Evolutionary conservation across 208 protist genomes (phyloP).

Genomic region (Sergeia podlipaevii): DNA sequence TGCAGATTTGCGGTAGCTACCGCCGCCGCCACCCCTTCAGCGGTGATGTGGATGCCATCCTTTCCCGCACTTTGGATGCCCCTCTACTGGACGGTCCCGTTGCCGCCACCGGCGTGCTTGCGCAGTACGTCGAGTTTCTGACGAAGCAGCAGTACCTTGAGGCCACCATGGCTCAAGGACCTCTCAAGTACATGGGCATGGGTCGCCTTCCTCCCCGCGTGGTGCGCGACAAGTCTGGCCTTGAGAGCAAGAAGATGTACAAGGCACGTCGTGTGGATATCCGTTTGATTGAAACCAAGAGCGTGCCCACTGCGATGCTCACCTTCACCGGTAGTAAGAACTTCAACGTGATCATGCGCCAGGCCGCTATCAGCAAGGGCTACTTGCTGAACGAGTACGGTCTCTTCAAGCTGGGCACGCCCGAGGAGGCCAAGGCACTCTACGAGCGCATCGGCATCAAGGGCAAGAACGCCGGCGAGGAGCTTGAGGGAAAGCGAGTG

Average conservation of each 20-base stretch:
- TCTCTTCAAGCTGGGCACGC: slow-evolving; percentile 79
- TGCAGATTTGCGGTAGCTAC: slow-evolving; percentile 87
- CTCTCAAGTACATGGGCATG: slow-evolving; percentile 91
- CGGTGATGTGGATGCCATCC: slow-evolving; percentile 85
- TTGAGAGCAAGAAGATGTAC: slow-evolving; percentile 78
- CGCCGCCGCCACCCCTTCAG: slow-evolving; percentile 80
- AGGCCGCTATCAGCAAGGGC: slow-evolving; percentile 84
- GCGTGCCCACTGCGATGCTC: slow-evolving; percentile 82
- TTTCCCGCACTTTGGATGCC: slow-evolving; percentile 61
- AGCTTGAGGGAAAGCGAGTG: slow-evolving; percentile 82
- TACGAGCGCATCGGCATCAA: slow-evolving; percentile 68
- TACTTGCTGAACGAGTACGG: slow-evolving; percentile 91
- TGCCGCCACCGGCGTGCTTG: slow-evolving; percentile 67
- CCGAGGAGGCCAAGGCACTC: slow-evolving; percentile 71
- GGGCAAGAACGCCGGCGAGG: slow-evolving; percentile 76
- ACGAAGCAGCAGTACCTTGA: slow-evolving; percentile 68
- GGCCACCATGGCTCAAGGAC: slow-evolving; percentile 84
- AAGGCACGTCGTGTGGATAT: slow-evolving; percentile 90
- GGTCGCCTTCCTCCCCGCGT: slow-evolving; percentile 75
- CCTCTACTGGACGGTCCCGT: slow-evolving; percentile 60
- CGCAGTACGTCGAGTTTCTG: slow-evolving; percentile 56
- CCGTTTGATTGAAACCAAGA: slow-evolving; percentile 83
- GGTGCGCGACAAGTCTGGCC: slow-evolving; percentile 50
- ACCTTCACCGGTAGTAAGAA: slow-evolving; percentile 93
- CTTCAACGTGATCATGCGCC: slow-evolving; percentile 93